Base-by-base conservation (phyloP, 371 early-diverging fungal species). In the Mucor racemosus region DNA sequence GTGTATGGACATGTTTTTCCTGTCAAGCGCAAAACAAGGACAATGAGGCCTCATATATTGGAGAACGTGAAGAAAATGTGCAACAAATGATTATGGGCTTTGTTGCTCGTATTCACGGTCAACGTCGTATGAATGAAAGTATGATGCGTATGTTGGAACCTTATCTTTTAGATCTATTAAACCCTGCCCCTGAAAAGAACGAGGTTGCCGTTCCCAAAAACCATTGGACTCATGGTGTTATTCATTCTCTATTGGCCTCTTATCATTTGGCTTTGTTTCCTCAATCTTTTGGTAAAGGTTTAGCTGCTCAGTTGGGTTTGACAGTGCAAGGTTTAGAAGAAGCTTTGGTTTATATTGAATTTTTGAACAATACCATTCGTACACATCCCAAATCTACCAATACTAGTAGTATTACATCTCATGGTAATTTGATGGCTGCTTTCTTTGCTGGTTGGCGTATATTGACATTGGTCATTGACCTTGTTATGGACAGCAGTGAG, bases 371-470 rank as follows among this genome's bases (percentile, higher is more conserved):
- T 13, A 38, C 42, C 4, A 74, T 76, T 39, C 64, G 62, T 60
- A 34, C 65, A 1, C 68, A 62, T 46, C 21, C 61, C 9, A 53
- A 61, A 11, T 21, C 62, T 11, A 14, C n/a, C 15, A 42, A 42
- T 3, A 26, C 26, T 26, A 26, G 26, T 42, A 17, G 61, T 4
- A 40, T 62, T 14, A 48, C 41, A 10, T 54, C 64, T 0, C 68
- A 67, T 13, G 79, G 77, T 1, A 80, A 77, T 53, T 75, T 76
- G 2, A 72, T 80, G 68, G 68, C 83, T 14, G 79, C 77, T 3
- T 80, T 83, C 58, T 77, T 83, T 60, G 83, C 80, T 35, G 73
- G 76, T 3, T 83, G 83, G 83, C 69, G 73, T 14, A 56, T 78
- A 17, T 41, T 76, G 7, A 39, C 66, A 1, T 39, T 65, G 5